These are phyloP conservation scores for Alternaria viburni DNA, from an alignment of 2,329 filamentous ascomycete species.

Conservation along the genomic window DNA sequence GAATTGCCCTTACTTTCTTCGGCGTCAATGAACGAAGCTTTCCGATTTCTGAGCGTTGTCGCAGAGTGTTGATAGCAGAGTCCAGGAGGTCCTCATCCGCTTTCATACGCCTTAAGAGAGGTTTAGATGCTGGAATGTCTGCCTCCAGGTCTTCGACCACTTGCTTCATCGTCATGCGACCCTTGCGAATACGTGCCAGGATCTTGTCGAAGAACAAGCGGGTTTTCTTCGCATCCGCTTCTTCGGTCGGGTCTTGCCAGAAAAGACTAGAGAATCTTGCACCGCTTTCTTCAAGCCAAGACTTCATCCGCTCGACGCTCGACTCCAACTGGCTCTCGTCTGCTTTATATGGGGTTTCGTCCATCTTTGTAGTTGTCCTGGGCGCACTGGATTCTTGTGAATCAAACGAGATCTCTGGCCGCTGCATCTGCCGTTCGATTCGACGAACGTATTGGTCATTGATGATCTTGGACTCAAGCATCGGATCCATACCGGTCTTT, in stretches of 20 bases:
- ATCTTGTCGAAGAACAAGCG: constrained; percentile 29
- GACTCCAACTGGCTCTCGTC: constrained; percentile 22
- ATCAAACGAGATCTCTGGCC: constrained; percentile 6
- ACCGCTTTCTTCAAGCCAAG: constrained; percentile 36
- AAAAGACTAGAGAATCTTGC: constrained; percentile 35
- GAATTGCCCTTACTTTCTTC: constrained; percentile 15
- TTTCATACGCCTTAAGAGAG: constrained; percentile 32
- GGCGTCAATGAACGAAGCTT: constrained; percentile 9
- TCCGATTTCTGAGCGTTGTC: constrained; percentile 7
- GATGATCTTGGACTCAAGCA: constrained; percentile 33
- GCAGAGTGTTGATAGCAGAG: constrained; percentile 16
- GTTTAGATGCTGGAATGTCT: constrained; percentile 35
- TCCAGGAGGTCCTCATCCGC: constrained; percentile 33
- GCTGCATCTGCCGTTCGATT: constrained; percentile 25
- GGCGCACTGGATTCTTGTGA: neutral
- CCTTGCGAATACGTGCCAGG: constrained; percentile 25
- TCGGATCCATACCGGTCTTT: constrained; percentile 21
- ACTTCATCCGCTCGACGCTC: constrained; percentile 37
- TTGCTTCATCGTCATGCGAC: constrained; percentile 27
- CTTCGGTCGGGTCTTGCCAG: constrained; percentile 41
- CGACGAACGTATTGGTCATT: constrained; percentile 41
- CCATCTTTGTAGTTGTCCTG: neutral
- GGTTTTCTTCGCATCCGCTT: constrained; percentile 28
- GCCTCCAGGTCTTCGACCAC: constrained; percentile 32
- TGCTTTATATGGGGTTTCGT: neutral